Percentiles rank a stretch among this genome's conserved stretches.
phyloP scores from a whole-genome alignment of 2,329 filamentous ascomycete genomes.

The Lecanicillium sp. region DNA sequence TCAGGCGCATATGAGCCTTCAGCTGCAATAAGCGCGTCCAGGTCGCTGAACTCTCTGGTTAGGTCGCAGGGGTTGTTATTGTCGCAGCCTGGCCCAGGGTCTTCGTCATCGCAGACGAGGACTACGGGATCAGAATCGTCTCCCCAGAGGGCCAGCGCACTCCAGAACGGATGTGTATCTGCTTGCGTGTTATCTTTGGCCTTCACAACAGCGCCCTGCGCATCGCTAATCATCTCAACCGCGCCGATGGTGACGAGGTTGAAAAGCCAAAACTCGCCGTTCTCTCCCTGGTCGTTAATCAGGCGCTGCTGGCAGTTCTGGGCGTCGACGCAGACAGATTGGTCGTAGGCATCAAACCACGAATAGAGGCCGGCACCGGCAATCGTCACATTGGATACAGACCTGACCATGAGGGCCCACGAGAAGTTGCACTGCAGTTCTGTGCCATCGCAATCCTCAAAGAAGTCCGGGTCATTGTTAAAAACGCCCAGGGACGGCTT shows the following conservation, averaged over 20 bases:
- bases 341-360: constrained; percentile 14
- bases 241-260: constrained; percentile 7
- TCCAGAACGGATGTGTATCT: constrained; percentile 1
- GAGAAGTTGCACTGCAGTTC: not conserved
- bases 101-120: not conserved
- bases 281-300: not conserved
- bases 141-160: not conserved
- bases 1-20: not conserved
- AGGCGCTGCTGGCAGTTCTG: constrained; percentile 12
- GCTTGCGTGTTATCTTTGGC: constrained; percentile 1
- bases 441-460: not conserved
- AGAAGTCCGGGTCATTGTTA: constrained; percentile 1
- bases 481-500: not conserved
- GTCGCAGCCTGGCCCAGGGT: not conserved
- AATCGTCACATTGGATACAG: constrained; percentile 11
- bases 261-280: constrained; percentile 6
- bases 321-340: constrained; percentile 13
- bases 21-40: constrained; percentile 1
- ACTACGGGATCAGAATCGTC: not conserved
- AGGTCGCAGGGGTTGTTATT: not conserved
- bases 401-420: constrained; percentile 13
- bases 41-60: constrained; percentile 1
- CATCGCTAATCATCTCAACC: constrained; percentile 6
- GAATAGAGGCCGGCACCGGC: constrained; percentile 16
- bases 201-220: not conserved